Evolutionary conservation across 1,139 yeast genomes (phyloP).

Genomic region (Saccharomyces hybrid): DNA sequence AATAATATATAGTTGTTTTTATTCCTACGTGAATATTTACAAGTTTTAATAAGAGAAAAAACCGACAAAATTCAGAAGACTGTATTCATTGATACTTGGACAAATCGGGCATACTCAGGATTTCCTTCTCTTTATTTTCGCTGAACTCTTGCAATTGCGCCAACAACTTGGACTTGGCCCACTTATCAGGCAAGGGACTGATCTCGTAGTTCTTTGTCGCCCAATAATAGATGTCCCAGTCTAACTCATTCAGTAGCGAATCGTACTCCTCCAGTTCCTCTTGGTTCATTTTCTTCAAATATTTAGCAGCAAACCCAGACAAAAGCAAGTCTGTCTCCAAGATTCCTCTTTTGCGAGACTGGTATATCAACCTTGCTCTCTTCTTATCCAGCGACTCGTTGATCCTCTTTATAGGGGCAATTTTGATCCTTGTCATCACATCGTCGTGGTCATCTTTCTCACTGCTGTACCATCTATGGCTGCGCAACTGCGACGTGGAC

Average conservation of each 20-base stretch:
- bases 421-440: slow-evolving; percentile 38
- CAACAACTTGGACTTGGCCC: slow-evolving; percentile 65
- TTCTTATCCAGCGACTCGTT: slow-evolving; percentile 71
- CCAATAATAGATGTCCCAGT: slow-evolving; percentile 99
- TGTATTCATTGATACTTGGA: slow-evolving; percentile 20
- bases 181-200: slow-evolving; percentile 79
- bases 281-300: slow-evolving; percentile 50
- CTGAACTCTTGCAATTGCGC: slow-evolving; percentile 62
- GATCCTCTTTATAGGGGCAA: slow-evolving; percentile 65
- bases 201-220: slow-evolving; percentile 75
- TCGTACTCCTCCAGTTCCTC: slow-evolving; percentile 83
- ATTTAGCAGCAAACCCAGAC: slow-evolving; percentile 74
- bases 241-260: slow-evolving; percentile 79
- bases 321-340: slow-evolving; percentile 83
- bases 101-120: slow-evolving; percentile 79
- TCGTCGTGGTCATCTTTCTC: slow-evolving; percentile 14
- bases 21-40: not conserved
- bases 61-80: not conserved
- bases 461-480: not conserved
- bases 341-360: slow-evolving; percentile 91
- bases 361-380: slow-evolving; percentile 81
- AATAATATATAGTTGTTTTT: not conserved
- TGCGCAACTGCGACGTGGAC: not conserved
- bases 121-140: slow-evolving; percentile 60
- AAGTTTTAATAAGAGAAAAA: not conserved